Evolutionary conservation across 495 filamentous ascomycete genomes (phyloP).

Genomic region (Glutinoglossum americanum): DNA sequence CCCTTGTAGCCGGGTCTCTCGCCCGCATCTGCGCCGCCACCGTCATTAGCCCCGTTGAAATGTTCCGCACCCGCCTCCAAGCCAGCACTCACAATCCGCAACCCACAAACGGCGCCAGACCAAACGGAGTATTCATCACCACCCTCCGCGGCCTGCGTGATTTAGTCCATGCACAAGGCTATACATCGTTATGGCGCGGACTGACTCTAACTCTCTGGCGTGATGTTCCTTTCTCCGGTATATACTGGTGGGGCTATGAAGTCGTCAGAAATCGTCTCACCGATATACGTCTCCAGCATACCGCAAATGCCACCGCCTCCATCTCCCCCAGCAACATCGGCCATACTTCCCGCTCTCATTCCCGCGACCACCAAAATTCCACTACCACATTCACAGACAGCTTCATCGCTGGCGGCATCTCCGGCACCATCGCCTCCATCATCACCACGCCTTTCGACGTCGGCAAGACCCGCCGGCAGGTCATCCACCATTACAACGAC

Average conservation of each 20-base stretch:
- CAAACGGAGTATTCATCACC: constrained; percentile 41
- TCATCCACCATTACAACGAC: constrained; percentile 28
- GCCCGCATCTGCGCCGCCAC: constrained; percentile 66
- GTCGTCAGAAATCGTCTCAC: constrained; percentile 42
- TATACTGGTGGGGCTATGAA: constrained; percentile 98
- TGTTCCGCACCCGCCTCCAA: constrained; percentile 85
- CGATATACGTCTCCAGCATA: constrained; percentile 29
- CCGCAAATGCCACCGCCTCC: constrained; percentile 2
- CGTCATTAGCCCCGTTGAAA: constrained; percentile 76
- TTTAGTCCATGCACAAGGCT: constrained; percentile 59
- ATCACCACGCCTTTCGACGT: constrained; percentile 93
- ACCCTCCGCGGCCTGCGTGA: constrained; percentile 53
- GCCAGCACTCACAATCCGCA: constrained; percentile 36
- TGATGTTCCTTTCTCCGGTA: constrained; percentile 86
- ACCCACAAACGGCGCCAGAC: constrained; percentile 32
- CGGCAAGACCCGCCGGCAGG: constrained; percentile 84
- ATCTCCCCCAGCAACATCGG: background rate
- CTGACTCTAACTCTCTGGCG: constrained; percentile 85
- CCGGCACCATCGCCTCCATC: constrained; percentile 69
- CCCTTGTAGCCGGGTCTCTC: constrained; percentile 54
- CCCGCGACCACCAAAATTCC: constrained; percentile 27
- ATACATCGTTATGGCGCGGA: constrained; percentile 77
- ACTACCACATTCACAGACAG: constrained; percentile 61
- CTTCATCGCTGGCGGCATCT: constrained; percentile 65
- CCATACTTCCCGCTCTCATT: constrained; percentile 11